Evolutionary conservation across 768 basidiomycete species (phyloP).

Genomic region (Rubroboletus satanas): DNA sequence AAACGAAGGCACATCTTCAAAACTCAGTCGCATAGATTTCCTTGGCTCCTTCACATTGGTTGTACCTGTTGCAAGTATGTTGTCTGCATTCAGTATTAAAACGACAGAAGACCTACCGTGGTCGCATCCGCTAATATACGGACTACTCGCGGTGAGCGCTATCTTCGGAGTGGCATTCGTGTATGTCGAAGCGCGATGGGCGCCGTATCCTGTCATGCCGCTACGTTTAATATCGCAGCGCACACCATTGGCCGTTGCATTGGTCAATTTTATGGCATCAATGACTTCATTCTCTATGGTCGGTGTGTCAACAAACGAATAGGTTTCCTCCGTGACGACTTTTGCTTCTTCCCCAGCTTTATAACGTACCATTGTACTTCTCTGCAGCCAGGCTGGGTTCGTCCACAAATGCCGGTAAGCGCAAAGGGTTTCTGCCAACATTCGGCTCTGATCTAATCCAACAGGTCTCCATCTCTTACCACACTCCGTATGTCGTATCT

Average conservation of each 20-base stretch:
- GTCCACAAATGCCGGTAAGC: slow-evolving; percentile 67
- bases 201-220: slow-evolving; percentile 89
- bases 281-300: slow-evolving; percentile 81
- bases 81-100: slow-evolving; percentile 75
- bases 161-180: slow-evolving; percentile 61
- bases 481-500: slow-evolving; percentile 62
- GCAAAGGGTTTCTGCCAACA: not conserved
- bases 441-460: slow-evolving; percentile 9
- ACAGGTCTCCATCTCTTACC: slow-evolving; percentile 83
- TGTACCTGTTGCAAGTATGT: slow-evolving; percentile 59
- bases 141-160: slow-evolving; percentile 55
- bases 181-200: slow-evolving; percentile 72
- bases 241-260: slow-evolving; percentile 76
- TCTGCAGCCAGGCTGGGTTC: slow-evolving; percentile 70
- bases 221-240: slow-evolving; percentile 70
- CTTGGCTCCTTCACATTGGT: slow-evolving; percentile 82
- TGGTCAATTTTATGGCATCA: slow-evolving; percentile 75
- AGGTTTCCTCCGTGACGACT: not conserved
- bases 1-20: slow-evolving; percentile 54
- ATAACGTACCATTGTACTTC: slow-evolving; percentile 89
- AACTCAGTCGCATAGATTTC: slow-evolving; percentile 78
- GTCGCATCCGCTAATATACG: slow-evolving; percentile 68
- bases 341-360: slow-evolving; percentile 46
- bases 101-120: slow-evolving; percentile 75
- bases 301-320: slow-evolving; percentile 15